Base-by-base conservation (phyloP, 306 rosid species). In the Pueraria montana region DNA sequence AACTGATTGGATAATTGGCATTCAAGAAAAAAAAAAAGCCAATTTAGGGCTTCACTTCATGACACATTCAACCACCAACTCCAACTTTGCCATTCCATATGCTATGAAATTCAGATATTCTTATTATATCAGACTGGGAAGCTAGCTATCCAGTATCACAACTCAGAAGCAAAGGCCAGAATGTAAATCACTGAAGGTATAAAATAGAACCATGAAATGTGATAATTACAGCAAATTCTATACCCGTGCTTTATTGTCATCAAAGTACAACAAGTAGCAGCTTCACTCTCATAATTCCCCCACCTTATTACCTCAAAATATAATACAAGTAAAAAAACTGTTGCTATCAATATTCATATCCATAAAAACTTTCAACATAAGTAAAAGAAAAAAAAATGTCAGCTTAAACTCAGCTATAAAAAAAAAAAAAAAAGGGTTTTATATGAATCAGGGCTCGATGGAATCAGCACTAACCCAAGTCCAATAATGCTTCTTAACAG, bases 401-500 rank as follows among this genome's bases (percentile, higher is more conserved):
- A 82, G 84, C 45, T 69, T 26, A 43, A 45, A 67, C 80, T 74
- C 12, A 6, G n/a, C 40, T 12, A 55, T 46, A 21, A 45, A 49
- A 55, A 30, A 17, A 66, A 3, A 2, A 5, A 26, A 61, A 61
- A 11, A 59, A 24, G 66, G 64, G 1, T 34, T 59, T 0, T 5
- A 26, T 26, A 13, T 14, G 68, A 65, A 77, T 91, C 87, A 94
- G 52, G 83, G 77, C 24, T 87, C 5, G 11, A 85, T 14, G 18
- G 89, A 89, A 86, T 91, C 93, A 61, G 88, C 32, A 84, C 89
- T 89, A 87, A 96, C 94, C 99, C 99, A 96, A 45, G 85, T 89
- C 99, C 99, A 96, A 82, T 85, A 91, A 88, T 96, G 99, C 89
- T 88, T 96, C 92, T 88, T 96, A 3, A 92, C 97, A 71, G 94